These are phyloP conservation scores for Omphalotus guepiniiformis DNA, from an alignment of 768 basidiomycete species.

Conservation along the genomic window DNA sequence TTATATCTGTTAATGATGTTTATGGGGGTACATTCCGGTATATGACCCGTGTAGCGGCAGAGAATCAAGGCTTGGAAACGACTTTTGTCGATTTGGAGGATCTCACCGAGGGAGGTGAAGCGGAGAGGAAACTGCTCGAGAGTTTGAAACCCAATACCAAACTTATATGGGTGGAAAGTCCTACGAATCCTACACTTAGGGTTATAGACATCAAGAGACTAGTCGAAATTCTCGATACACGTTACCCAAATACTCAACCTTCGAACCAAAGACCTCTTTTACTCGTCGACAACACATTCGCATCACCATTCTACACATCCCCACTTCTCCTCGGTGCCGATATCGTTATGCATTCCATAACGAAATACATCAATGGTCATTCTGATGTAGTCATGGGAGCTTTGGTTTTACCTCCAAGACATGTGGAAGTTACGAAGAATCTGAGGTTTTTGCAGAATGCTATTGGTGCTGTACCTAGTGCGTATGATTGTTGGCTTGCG, in stretches of 20 bases:
- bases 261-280: conserved; percentile 54
- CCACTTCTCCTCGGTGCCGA: conserved; percentile 85
- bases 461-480: conserved; percentile 76
- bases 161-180: conserved; percentile 94
- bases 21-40: conserved; percentile 94
- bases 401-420: conserved; percentile 60
- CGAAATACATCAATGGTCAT: conserved; percentile 93
- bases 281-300: conserved; percentile 92
- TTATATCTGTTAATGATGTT: conserved; percentile 87
- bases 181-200: conserved; percentile 92
- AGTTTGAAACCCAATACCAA: conserved; percentile 76
- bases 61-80: conserved; percentile 62
- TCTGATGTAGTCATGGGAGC: conserved; percentile 92
- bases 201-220: conserved; percentile 79
- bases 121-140: conserved; percentile 45
- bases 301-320: conserved; percentile 87
- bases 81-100: conserved; percentile 82
- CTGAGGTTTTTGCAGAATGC: conserved; percentile 91
- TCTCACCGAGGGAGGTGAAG: conserved; percentile 39
- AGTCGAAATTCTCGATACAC: conserved; percentile 56
- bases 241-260: conserved; percentile 33
- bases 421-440: conserved; percentile 41
- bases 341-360: conserved; percentile 77
- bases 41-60: conserved; percentile 58
- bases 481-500: conserved; percentile 88